Evolutionary conservation across 108 stramenopile genomes (phyloP).

Genomic region (Aurantiochytrium sp.): DNA sequence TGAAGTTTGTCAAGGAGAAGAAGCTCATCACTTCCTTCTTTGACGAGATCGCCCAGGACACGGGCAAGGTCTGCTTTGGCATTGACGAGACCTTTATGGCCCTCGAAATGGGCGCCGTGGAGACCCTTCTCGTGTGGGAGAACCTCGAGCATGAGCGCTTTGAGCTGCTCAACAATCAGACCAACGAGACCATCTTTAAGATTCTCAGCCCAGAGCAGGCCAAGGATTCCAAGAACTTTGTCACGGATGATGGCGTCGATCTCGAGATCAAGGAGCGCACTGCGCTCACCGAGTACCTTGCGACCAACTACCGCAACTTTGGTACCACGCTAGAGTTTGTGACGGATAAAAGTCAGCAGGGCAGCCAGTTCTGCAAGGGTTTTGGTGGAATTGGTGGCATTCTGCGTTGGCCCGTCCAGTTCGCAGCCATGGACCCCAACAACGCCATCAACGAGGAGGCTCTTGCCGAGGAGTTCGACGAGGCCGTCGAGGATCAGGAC

Average conservation of each 20-base stretch:
- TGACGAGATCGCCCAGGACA: constrained; percentile 96
- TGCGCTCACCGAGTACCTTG: constrained; percentile 92
- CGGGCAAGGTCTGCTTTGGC: constrained; percentile 97
- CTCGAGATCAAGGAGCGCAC: constrained; percentile 81
- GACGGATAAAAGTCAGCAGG: constrained; percentile 89
- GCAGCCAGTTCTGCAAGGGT: constrained; percentile 94
- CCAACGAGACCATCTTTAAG: constrained; percentile 70
- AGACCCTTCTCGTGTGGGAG: constrained; percentile 70
- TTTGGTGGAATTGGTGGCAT: constrained; percentile 98
- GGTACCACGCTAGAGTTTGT: constrained; percentile 96
- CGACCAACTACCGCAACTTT: constrained; percentile 91
- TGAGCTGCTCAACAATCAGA: constrained; percentile 60
- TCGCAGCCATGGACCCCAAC: constrained; percentile 60
- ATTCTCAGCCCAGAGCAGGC: constrained; percentile 59
- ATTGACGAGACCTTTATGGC: constrained; percentile 94
- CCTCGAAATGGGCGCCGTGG: constrained; percentile 90
- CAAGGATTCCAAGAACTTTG: constrained; percentile 47
- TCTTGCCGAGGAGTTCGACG: neutral
- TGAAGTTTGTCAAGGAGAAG: constrained; percentile 98
- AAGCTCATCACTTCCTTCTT: constrained; percentile 89
- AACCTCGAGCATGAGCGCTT: constrained; percentile 25
- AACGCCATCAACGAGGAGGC: neutral
- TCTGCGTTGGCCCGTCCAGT: constrained; percentile 94
- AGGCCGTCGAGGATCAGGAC: neutral
- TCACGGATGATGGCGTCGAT: constrained; percentile 77